Evolutionary conservation across 176 grass and related monocot species (phyloP), one percentile per base, ranked within the genome.

Genomic region (Bromus sterilis): DNA sequence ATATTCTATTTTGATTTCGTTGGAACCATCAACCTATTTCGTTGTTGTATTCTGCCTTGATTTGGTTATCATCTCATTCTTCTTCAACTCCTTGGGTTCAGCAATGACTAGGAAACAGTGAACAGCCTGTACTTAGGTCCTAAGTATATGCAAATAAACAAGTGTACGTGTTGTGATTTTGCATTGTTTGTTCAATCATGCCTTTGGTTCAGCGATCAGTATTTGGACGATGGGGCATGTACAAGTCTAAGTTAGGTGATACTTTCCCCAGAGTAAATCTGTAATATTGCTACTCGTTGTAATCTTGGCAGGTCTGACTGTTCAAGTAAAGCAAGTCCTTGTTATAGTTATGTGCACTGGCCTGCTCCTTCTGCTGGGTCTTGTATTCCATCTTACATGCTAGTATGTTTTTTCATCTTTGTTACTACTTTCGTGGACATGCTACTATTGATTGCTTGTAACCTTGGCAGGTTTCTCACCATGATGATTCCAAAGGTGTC

Each of bases 381-480:
- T 42, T 25, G 59, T 68, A 35, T 29, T 42, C 4, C 4, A 16
- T 33, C 46, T 4, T 76, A 68, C 29, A 26, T 1, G 5, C 46
- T 21, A 67, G 44, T 56, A 20, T 41, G 56, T 29, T 41, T 31
- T 15, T 16, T 26, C 41, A 28, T 29, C 1, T 18, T 4, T 65
- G 2, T 20, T n/a, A 24, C 11, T 61, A n/a, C n/a, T 16, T 66
- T 55, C 16, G 5, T 34, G 48, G 32, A 1, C 34, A 34, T 75
- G 61, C 11, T 25, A 55, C 25, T 61, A 30, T 59, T 21, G 70
- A 67, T 42, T 67, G 59, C 21, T 68, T 15, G 59, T 76, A 39
- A 28, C 48, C 4, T 34, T 56, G 44, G n/a, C 71, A 76, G 78
- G 78, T 81, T 16, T 80, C 35, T 67, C 78, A 7, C 62, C 48